A percentile compares a stretch with the other conserved stretches of the same genome.
phyloP scores from a whole-genome alignment of 2,329 filamentous ascomycete genomes.

The Aureobasidium sp. region DNA sequence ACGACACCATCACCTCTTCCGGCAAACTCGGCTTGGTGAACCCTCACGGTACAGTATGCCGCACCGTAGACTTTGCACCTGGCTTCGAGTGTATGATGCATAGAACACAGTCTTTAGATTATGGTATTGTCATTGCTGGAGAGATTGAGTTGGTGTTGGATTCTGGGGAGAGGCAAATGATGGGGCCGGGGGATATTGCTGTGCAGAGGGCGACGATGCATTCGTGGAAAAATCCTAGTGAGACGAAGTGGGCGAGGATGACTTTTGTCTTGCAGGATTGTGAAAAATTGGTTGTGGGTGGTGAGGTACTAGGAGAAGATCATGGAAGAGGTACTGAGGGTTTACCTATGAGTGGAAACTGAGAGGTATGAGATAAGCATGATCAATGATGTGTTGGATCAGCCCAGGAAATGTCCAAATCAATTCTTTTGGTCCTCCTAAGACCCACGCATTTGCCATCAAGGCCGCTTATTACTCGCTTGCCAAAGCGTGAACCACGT shows the following conservation, averaged over 20 bases:
- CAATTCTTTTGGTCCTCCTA: no score
- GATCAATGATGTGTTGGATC: no score
- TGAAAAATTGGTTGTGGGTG: slow-evolving; percentile 31
- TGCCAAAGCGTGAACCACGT: no score
- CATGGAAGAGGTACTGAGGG: slow-evolving; percentile 31
- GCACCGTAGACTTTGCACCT: slow-evolving; percentile 42
- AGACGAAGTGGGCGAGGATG: slow-evolving; percentile 37
- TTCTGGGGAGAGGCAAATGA: slow-evolving; percentile 35
- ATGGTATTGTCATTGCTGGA: slow-evolving; percentile 42
- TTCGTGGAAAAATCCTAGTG: slow-evolving; percentile 35
- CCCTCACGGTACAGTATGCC: slow-evolving; percentile 54
- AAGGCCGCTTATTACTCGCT: no score
- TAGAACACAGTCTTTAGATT: slow-evolving; percentile 40
- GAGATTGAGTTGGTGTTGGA: slow-evolving; percentile 38
- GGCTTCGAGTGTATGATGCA: slow-evolving; percentile 36
- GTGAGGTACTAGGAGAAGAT: slow-evolving; percentile 32
- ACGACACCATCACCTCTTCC: slow-evolving; percentile 45
- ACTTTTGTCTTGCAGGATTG: slow-evolving; percentile 35
- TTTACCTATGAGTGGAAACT: slow-evolving; percentile 28
- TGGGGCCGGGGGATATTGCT: slow-evolving; percentile 41
- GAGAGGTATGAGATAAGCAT: no score
- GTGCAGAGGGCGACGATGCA: slow-evolving; percentile 44
- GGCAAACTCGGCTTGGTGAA: slow-evolving; percentile 57
- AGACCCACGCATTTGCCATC: no score
- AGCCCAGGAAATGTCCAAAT: no score